Evolutionary conservation across 306 rosid species (phyloP), one percentile per base, ranked within the genome.

Genomic region (Vigna nakashimae): DNA sequence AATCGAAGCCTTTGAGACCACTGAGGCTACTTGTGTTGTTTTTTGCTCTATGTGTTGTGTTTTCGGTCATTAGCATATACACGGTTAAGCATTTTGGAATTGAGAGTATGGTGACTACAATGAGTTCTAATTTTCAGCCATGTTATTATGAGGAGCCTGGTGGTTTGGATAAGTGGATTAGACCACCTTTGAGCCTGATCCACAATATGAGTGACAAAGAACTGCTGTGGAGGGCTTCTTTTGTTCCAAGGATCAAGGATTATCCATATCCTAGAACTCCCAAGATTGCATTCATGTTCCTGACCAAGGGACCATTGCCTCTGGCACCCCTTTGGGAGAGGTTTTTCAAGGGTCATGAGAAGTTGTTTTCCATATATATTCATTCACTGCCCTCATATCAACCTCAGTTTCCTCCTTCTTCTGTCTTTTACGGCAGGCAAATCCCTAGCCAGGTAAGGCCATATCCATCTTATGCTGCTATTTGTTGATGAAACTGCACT

Each of bases 271-370:
- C 55, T 14, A 88, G 97, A 75, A 96, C 91, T 83, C 98, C 92
- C 0, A 96, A 92, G 91, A 82, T 92, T 83, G 99, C 98, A 30
- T 88, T 96, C 46, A 92, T 96, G 99, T 96, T 96, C 85, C 81
- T 96, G 86, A 92, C 98, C 7, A 96, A 92, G 74, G 99, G 99
- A 24, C 94, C 96, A 1, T 76, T 96, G 91, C 99, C 97, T 7
- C 78, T 96, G 18, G 91, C 99, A 38, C 96, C 94, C 6, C 90
- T 96, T 50, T 96, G 98, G 99, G 98, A 96, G 90, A 96, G 89
- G 85, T 96, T 96, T 91, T 69, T 96, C 34, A 82, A 85, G 73
- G 98, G 97, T 2, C 94, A 92, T 24, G 87, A 91, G 55, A 83
- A 80, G 50, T 68, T 56, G 42, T 92, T 77, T 82, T 91, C 96